Evolutionary conservation across 2,329 filamentous ascomycete species (phyloP).

Genomic region (Diaporthe nobilis): DNA sequence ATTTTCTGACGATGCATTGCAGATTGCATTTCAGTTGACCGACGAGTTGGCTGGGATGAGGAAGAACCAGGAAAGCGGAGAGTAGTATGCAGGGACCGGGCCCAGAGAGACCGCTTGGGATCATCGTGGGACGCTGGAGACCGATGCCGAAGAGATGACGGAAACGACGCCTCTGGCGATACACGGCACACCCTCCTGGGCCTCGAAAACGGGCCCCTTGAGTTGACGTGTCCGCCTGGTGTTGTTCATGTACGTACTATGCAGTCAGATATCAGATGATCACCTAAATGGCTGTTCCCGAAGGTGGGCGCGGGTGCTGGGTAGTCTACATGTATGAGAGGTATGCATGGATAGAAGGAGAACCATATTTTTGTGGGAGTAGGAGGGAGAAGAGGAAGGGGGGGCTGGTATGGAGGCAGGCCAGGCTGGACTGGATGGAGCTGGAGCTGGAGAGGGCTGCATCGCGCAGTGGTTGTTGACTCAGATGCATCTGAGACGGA

Average conservation of each 20-base stretch:
- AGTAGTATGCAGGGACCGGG: conserved; percentile 11
- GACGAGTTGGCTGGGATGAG: conserved; percentile 10
- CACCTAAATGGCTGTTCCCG: conserved; percentile 37
- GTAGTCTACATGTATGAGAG: conserved; percentile 18
- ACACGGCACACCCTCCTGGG: conserved; percentile 35
- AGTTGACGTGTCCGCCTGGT: conserved; percentile 41
- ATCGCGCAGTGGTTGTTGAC: conserved; percentile 31
- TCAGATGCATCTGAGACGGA: conserved; percentile 42
- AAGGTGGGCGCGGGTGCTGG: conserved; percentile 28
- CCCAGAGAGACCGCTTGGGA: conserved; percentile 8
- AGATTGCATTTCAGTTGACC: conserved; percentile 24
- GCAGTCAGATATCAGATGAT: conserved; percentile 43
- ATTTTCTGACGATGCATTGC: conserved; percentile 30
- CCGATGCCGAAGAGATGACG: conserved; percentile 7
- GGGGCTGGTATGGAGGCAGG: not conserved
- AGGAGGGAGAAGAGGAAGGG: not conserved
- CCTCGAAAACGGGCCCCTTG: conserved; percentile 41
- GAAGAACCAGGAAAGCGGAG: conserved; percentile 12
- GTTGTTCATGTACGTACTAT: conserved; percentile 40
- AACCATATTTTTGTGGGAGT: not conserved
- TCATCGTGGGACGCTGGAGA: conserved; percentile 14
- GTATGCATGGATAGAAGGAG: conserved; percentile 10
- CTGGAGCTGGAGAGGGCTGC: conserved; percentile 27
- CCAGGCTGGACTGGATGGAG: not conserved
- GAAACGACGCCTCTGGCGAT: conserved; percentile 30